A percentile compares a stretch with the other conserved stretches of the same genome.
Evolutionary conservation across 441 rosid genomes (phyloP).

Genomic region (Capsella rubella): DNA sequence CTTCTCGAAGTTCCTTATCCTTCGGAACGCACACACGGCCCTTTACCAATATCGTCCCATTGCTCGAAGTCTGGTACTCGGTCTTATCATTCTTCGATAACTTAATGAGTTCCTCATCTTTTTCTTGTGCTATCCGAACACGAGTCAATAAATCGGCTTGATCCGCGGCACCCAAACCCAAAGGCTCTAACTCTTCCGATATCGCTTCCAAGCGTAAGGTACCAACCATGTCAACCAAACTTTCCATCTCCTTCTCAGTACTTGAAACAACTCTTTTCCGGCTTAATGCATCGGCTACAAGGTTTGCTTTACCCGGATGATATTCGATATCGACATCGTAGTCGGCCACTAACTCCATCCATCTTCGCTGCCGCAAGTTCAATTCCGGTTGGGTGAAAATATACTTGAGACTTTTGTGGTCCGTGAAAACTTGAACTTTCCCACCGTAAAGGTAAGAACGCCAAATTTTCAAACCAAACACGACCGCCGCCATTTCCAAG

Average conservation of each 20-base stretch:
- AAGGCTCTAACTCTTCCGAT: too few relatives aligned
- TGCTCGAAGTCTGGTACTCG: not conserved
- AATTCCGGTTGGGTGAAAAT: not conserved
- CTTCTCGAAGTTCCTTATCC: too few relatives aligned
- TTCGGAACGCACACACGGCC: not conserved
- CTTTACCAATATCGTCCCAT: not conserved
- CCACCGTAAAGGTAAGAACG: not conserved
- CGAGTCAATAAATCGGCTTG: too few relatives aligned
- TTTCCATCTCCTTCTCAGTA: not conserved
- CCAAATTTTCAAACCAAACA: not conserved
- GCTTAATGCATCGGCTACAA: not conserved
- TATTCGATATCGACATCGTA: not conserved
- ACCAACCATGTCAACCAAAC: too few relatives aligned
- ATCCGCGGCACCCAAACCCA: too few relatives aligned
- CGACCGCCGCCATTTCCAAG: not conserved
- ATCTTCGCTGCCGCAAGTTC: not conserved
- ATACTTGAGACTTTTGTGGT: not conserved
- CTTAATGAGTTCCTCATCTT: too few relatives aligned
- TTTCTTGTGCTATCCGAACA: too few relatives aligned
- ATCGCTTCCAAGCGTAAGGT: too few relatives aligned
- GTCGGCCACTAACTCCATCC: not conserved
- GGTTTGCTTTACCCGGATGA: not conserved
- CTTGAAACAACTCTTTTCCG: too few relatives aligned
- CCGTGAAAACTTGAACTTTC: not conserved
- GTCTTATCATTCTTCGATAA: not conserved